Evolutionary conservation across 2,329 filamentous ascomycete genomes (phyloP).

Genomic region (Trichoderma harzianum): DNA sequence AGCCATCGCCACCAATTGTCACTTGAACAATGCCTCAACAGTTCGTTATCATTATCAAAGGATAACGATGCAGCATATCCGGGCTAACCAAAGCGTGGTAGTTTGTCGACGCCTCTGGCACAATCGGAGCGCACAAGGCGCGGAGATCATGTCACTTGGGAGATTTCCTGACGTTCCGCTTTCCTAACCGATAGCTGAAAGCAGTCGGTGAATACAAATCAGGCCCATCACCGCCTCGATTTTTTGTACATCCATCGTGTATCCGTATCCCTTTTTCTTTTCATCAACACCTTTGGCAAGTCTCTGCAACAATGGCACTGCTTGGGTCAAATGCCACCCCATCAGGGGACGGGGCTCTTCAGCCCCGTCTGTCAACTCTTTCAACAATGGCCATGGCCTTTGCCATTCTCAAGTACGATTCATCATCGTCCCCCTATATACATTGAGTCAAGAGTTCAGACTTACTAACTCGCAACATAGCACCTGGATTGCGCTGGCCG

Average conservation of each 20-base stretch:
- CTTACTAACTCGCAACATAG: background rate
- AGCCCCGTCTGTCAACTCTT: conserved; percentile 5
- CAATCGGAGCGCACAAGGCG: background rate
- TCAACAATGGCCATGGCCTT: conserved; percentile 13
- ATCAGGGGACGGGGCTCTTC: conserved; percentile 6
- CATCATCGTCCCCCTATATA: background rate
- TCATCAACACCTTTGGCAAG: background rate
- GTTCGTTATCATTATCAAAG: background rate
- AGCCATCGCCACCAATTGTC: conserved; percentile 1
- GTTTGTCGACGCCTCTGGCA: background rate
- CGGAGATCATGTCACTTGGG: conserved; percentile 7
- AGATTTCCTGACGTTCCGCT: background rate
- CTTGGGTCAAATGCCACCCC: background rate
- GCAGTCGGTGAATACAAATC: conserved; percentile 10
- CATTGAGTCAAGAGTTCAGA: background rate
- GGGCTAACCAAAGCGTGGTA: background rate
- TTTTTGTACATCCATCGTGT: background rate
- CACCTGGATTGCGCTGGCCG: conserved; percentile 9
- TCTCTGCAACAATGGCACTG: background rate
- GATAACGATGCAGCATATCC: background rate
- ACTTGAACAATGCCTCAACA: conserved; percentile 1
- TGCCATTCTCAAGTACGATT: conserved; percentile 6
- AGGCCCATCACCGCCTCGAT: background rate
- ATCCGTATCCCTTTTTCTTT: background rate
- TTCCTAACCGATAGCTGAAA: background rate